phyloP scores from a whole-genome alignment of 495 filamentous ascomycete genomes.

The Penicillium longicatenatum region DNA sequence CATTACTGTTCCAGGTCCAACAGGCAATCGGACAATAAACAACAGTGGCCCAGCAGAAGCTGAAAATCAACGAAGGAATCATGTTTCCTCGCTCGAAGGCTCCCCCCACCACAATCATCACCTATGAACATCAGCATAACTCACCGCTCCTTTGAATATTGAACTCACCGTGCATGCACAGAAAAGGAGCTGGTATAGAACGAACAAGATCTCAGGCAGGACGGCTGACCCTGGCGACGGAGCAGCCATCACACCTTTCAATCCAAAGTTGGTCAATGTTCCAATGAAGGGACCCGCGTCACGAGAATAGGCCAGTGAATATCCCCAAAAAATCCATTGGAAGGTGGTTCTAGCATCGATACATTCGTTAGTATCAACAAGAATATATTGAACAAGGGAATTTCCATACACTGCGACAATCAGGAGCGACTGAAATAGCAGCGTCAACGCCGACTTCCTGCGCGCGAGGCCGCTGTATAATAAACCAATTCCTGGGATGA shows the following conservation, averaged over 20 bases:
- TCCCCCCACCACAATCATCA: slow-evolving; percentile 55
- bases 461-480: slow-evolving; percentile 60
- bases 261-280: slow-evolving; percentile 53
- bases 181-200: slow-evolving; percentile 60
- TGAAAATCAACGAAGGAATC: slow-evolving; percentile 56
- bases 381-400: background rate
- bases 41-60: slow-evolving; percentile 60
- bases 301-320: slow-evolving; percentile 54
- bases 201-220: slow-evolving; percentile 59
- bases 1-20: slow-evolving; percentile 62
- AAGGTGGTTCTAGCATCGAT: slow-evolving; percentile 38
- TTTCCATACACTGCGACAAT: background rate
- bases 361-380: background rate
- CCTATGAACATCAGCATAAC: slow-evolving; percentile 19
- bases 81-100: slow-evolving; percentile 58
- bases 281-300: slow-evolving; percentile 57
- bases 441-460: slow-evolving; percentile 56
- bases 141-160: background rate
- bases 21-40: slow-evolving; percentile 61
- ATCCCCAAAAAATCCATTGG: slow-evolving; percentile 61
- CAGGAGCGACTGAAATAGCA: slow-evolving; percentile 61
- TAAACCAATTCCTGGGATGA: slow-evolving; percentile 60
- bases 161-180: slow-evolving; percentile 53
- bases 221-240: slow-evolving; percentile 50
- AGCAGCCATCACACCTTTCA: slow-evolving; percentile 52